Conservation (phyloP, 2,329 filamentous ascomycete species). For the Xylaria sp. region DNA sequence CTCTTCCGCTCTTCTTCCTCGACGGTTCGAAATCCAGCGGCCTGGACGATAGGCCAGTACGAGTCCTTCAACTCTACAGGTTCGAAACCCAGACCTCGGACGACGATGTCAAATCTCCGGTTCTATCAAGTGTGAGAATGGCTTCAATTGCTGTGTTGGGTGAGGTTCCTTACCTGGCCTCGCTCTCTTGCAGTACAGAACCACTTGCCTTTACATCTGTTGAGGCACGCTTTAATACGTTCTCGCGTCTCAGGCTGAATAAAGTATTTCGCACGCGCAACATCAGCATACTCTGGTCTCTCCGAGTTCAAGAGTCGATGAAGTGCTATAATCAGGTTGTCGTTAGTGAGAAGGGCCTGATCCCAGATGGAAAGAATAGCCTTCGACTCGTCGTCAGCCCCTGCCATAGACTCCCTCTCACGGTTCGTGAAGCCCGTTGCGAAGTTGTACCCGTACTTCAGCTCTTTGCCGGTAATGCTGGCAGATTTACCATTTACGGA, state of each 20-base stretch:
- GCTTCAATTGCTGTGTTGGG: background rate
- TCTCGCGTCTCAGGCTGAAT: constrained; percentile 4
- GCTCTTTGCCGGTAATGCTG: constrained; percentile 25
- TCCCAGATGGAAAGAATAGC: constrained; percentile 30
- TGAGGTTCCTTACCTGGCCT: constrained; percentile 17
- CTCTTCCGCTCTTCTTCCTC: constrained; percentile 22
- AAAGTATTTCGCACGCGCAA: constrained; percentile 13
- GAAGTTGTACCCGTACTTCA: constrained; percentile 33
- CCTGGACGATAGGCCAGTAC: constrained; percentile 28
- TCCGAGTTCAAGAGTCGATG: constrained; percentile 25
- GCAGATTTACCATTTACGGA: constrained; percentile 16
- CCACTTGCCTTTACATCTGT: constrained; percentile 23
- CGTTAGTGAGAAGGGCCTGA: constrained; percentile 7
- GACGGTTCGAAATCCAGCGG: constrained; percentile 18
- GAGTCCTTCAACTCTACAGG: constrained; percentile 17
- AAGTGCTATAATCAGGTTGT: constrained; percentile 12
- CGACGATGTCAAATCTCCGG: constrained; percentile 15
- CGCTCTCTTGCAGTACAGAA: constrained; percentile 23
- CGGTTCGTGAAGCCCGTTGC: constrained; percentile 26
- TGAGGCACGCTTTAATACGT: constrained; percentile 11
- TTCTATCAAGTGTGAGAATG: constrained; percentile 16
- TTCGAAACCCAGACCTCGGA: constrained; percentile 23
- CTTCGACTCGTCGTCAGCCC: constrained; percentile 17
- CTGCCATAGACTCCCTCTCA: constrained; percentile 25
- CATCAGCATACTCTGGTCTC: constrained; percentile 26